Evolutionary conservation across 2,329 filamentous ascomycete genomes (phyloP).

Genomic region (Calcarisporium arbuscula): DNA sequence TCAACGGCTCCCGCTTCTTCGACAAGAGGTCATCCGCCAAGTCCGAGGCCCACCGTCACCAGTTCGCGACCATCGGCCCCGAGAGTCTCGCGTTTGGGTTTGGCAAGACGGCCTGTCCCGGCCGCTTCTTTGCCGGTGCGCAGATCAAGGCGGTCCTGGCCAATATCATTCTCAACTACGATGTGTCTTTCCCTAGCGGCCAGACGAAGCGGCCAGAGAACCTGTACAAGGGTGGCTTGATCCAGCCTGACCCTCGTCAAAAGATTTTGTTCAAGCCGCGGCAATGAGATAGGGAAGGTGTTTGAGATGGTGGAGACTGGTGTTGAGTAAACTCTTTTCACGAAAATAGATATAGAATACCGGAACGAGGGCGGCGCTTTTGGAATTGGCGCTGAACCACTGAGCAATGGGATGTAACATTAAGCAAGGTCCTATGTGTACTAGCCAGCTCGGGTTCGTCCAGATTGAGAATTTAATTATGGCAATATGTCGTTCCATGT

Average conservation of each 20-base stretch:
- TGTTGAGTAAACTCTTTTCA: too few relatives aligned
- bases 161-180: constrained; percentile 27
- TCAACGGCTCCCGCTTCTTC: constrained; percentile 38
- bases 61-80: constrained; percentile 27
- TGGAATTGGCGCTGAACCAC: too few relatives aligned
- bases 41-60: constrained; percentile 25
- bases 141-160: constrained; percentile 32
- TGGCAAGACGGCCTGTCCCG: constrained; percentile 33
- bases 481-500: too few relatives aligned
- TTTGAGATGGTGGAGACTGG: too few relatives aligned
- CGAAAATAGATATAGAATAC: too few relatives aligned
- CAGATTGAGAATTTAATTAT: too few relatives aligned
- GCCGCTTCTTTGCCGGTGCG: constrained; percentile 32
- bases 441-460: too few relatives aligned
- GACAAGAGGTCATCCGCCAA: constrained; percentile 22
- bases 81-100: constrained; percentile 32
- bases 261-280: constrained; percentile 4
- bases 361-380: too few relatives aligned
- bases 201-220: constrained; percentile 4
- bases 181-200: constrained; percentile 11
- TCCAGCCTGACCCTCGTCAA: constrained; percentile 5
- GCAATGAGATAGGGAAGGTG: background rate
- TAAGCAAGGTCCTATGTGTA: too few relatives aligned
- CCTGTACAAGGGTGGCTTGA: constrained; percentile 6
- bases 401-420: too few relatives aligned